Evolutionary conservation across 2,329 filamentous ascomycete genomes (phyloP).

Genomic region (Kalaharituber pfeilii): DNA sequence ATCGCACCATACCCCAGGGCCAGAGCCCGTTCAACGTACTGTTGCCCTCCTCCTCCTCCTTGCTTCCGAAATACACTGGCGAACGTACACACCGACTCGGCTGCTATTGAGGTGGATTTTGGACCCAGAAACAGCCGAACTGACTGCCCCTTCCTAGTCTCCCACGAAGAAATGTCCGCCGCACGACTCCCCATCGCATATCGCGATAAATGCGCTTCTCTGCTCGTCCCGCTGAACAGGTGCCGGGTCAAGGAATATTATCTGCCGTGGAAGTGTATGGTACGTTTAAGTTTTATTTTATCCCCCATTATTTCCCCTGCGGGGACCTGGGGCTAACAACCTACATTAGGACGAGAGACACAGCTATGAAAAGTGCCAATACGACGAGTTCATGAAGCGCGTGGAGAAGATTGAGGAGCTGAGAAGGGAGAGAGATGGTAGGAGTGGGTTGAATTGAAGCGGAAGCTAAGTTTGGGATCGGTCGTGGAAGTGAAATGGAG

Average conservation of each 20-base stretch:
- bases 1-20: no score
- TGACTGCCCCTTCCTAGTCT: no score
- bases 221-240: slow-evolving; percentile 87
- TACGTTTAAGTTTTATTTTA: slow-evolving; percentile 42
- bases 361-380: slow-evolving; percentile 98
- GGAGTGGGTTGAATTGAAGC: slow-evolving; percentile 35
- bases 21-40: not conserved
- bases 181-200: slow-evolving; percentile 98
- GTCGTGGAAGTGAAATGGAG: no score
- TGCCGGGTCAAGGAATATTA: slow-evolving; percentile 58
- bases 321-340: not conserved
- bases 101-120: not conserved
- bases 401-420: slow-evolving; percentile 98
- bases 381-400: slow-evolving; percentile 95
- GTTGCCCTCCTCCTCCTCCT: not conserved
- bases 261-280: slow-evolving; percentile 39
- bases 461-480: no score
- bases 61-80: not conserved
- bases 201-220: slow-evolving; percentile 86
- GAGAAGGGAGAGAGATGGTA: slow-evolving; percentile 66
- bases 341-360: slow-evolving; percentile 68
- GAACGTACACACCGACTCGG: not conserved
- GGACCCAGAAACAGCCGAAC: no score
- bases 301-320: not conserved
- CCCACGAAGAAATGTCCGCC: slow-evolving; percentile 60